These are phyloP conservation scores for Leptomonas seymouri DNA, from an alignment of 208 protist species.

Conservation along the genomic window DNA sequence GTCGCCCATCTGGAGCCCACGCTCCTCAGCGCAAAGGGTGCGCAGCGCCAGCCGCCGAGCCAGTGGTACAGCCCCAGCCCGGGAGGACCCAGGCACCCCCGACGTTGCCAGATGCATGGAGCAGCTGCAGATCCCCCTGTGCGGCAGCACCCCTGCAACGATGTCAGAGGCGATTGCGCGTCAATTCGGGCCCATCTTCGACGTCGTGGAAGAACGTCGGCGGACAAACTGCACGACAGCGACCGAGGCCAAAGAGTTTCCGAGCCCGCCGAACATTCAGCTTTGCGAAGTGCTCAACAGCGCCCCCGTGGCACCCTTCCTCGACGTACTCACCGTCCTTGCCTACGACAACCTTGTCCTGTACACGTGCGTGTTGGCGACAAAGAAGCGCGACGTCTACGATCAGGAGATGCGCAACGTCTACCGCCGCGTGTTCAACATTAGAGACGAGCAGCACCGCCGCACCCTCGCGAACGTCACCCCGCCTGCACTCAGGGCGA, in stretches of 20 bases:
- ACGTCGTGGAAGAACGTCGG: slow-evolving; percentile 14
- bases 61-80: not conserved
- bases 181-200: slow-evolving; percentile 19
- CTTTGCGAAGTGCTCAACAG: slow-evolving; percentile 53
- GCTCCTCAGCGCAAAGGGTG: not conserved
- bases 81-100: not conserved
- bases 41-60: not conserved
- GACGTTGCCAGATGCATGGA: slow-evolving; percentile 18
- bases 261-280: slow-evolving; percentile 22
- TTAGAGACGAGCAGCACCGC: slow-evolving; percentile 54
- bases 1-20: slow-evolving; percentile 13
- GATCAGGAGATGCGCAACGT: slow-evolving; percentile 40
- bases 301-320: slow-evolving; percentile 34
- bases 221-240: not conserved
- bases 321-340: slow-evolving; percentile 30
- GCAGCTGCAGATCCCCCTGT: slow-evolving; percentile 34
- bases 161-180: slow-evolving; percentile 27
- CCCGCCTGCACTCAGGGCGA: slow-evolving; percentile 20
- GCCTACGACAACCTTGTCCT: slow-evolving; percentile 77
- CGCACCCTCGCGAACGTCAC: slow-evolving; percentile 49
- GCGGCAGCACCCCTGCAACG: slow-evolving; percentile 37
- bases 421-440: slow-evolving; percentile 45
- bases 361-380: slow-evolving; percentile 38
- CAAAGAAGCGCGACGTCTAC: slow-evolving; percentile 6
- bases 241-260: not conserved